Percentiles rank a stretch among this genome's conserved stretches.
These are phyloP conservation scores for Oemleria cerasiformis DNA, from an alignment of 306 rosid genomes.

Conservation along the genomic window DNA sequence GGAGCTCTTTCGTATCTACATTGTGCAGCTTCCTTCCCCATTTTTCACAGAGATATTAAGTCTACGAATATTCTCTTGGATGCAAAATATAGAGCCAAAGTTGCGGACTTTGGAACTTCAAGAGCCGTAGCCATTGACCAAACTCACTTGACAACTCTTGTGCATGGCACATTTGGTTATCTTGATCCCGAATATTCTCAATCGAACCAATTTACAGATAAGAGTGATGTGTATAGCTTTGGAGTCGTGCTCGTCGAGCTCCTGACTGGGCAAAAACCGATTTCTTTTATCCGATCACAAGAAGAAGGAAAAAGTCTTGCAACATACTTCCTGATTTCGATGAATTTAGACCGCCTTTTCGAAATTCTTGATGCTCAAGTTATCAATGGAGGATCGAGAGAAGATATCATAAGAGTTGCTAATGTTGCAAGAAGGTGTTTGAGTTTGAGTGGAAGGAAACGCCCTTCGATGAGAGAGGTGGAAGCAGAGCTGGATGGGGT, in stretches of 20 bases:
- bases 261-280: constrained; percentile 10
- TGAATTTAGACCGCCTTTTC: constrained; percentile 24
- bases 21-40: constrained; percentile 13
- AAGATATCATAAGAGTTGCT: constrained; percentile 36
- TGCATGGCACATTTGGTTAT: constrained; percentile 25
- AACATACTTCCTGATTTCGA: constrained; percentile 23
- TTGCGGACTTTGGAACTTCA: constrained; percentile 31
- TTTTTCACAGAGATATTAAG: constrained; percentile 26
- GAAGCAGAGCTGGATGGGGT: constrained; percentile 32
- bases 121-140: constrained; percentile 25
- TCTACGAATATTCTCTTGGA: constrained; percentile 26
- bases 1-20: constrained; percentile 27
- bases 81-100: constrained; percentile 26
- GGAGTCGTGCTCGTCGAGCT: constrained; percentile 26
- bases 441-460: constrained; percentile 39
- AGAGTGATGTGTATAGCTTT: constrained; percentile 25
- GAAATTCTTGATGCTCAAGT: constrained; percentile 38
- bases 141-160: constrained; percentile 28
- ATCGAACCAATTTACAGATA: constrained; percentile 18
- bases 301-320: constrained; percentile 30
- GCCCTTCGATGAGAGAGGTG: constrained; percentile 53
- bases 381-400: constrained; percentile 17
- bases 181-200: constrained; percentile 27
- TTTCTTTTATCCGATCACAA: background rate
- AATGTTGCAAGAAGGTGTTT: constrained; percentile 42